Evolutionary conservation across 2,329 filamentous ascomycete genomes (phyloP).

Genomic region (Ceratocystis cubensis): DNA sequence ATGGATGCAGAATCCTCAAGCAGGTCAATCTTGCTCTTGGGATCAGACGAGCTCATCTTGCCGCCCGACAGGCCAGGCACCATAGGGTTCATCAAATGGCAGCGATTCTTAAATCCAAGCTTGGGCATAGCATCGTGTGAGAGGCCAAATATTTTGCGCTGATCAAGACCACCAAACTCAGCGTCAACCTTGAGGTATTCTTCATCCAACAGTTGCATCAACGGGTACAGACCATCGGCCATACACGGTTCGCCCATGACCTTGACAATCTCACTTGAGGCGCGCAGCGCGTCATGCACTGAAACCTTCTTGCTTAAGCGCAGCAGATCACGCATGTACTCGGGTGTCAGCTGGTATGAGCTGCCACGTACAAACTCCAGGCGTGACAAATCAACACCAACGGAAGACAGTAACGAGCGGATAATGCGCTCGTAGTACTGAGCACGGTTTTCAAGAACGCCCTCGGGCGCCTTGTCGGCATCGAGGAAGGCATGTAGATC

Average conservation of each 20-base stretch:
- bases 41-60: slow-evolving; percentile 74
- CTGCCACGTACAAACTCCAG: slow-evolving; percentile 76
- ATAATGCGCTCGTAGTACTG: slow-evolving; percentile 75
- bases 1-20: slow-evolving; percentile 66
- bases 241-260: slow-evolving; percentile 66
- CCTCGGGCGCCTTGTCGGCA: slow-evolving; percentile 75
- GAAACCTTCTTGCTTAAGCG: slow-evolving; percentile 50
- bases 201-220: slow-evolving; percentile 78
- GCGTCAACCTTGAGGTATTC: slow-evolving; percentile 76
- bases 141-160: slow-evolving; percentile 77
- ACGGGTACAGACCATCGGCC: slow-evolving; percentile 35
- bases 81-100: slow-evolving; percentile 53
- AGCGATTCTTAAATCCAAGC: slow-evolving; percentile 58
- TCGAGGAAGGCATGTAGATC: slow-evolving; percentile 68
- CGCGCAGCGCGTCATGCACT: slow-evolving; percentile 75
- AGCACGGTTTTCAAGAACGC: slow-evolving; percentile 69
- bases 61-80: slow-evolving; percentile 71
- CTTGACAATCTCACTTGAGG: slow-evolving; percentile 89
- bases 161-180: slow-evolving; percentile 76
- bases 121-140: slow-evolving; percentile 76
- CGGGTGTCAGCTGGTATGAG: slow-evolving; percentile 59
- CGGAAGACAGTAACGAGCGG: slow-evolving; percentile 59
- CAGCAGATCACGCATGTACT: slow-evolving; percentile 84
- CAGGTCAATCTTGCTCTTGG: slow-evolving; percentile 84
- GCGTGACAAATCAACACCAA: slow-evolving; percentile 65